Evolutionary conservation across 2,329 filamentous ascomycete genomes (phyloP).

Genomic region (Metarhizium guizhouense): DNA sequence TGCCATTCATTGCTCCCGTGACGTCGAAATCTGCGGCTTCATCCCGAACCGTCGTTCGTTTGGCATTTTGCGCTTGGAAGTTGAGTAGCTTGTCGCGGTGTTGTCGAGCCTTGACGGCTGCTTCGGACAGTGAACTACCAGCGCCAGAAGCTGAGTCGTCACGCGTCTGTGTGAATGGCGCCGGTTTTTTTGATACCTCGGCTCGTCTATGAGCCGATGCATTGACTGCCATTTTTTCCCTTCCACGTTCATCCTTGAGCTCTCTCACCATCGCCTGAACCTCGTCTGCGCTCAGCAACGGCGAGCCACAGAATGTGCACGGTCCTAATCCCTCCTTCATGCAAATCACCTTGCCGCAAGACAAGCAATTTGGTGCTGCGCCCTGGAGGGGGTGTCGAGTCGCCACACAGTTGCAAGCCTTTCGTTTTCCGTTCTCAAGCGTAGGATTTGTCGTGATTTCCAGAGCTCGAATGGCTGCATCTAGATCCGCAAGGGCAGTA

Average conservation of each 20-base stretch:
- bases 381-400: slow-evolving; percentile 77
- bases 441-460: slow-evolving; percentile 89
- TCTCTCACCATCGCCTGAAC: slow-evolving; percentile 79
- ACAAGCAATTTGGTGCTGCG: slow-evolving; percentile 88
- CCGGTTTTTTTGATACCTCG: slow-evolving; percentile 52
- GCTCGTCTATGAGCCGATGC: slow-evolving; percentile 59
- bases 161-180: slow-evolving; percentile 46
- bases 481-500: slow-evolving; percentile 59
- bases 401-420: slow-evolving; percentile 81
- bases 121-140: slow-evolving; percentile 37
- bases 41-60: slow-evolving; percentile 75
- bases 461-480: slow-evolving; percentile 76
- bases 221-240: slow-evolving; percentile 77
- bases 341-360: slow-evolving; percentile 91
- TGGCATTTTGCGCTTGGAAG: slow-evolving; percentile 81
- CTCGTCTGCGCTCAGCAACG: slow-evolving; percentile 63
- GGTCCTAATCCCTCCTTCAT: slow-evolving; percentile 89
- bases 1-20: slow-evolving; percentile 32
- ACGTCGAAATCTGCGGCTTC: slow-evolving; percentile 63
- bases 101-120: slow-evolving; percentile 59
- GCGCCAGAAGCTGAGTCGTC: slow-evolving; percentile 21
- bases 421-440: slow-evolving; percentile 42
- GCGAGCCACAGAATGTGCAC: slow-evolving; percentile 79
- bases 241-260: slow-evolving; percentile 74
- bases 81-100: slow-evolving; percentile 73